These are phyloP conservation scores for Rhizopogon rudus DNA, from an alignment of 768 basidiomycete genomes.

Conservation along the genomic window DNA sequence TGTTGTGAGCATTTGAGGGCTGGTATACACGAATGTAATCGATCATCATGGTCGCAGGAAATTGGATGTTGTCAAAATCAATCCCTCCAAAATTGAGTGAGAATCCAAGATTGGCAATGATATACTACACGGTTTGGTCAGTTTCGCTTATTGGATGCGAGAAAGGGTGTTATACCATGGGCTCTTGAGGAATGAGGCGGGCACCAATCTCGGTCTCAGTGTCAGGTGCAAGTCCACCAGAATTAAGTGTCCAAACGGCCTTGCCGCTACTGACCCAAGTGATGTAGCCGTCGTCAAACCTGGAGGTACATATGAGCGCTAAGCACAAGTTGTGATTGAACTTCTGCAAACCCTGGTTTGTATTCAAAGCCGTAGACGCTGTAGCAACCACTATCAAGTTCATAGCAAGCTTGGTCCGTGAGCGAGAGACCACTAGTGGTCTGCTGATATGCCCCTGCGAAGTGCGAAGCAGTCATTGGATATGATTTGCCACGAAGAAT, in stretches of 20 bases:
- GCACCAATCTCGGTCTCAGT: constrained; percentile 44
- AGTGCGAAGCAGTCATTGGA: neutral
- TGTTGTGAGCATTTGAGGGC: constrained; percentile 38
- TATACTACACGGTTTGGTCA: constrained; percentile 39
- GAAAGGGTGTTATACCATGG: constrained; percentile 45
- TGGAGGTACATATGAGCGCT: constrained; percentile 10
- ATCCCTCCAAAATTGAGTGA: constrained; percentile 64
- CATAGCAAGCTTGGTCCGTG: constrained; percentile 43
- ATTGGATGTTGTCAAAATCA: constrained; percentile 48
- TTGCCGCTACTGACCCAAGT: constrained; percentile 61
- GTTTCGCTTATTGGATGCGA: neutral
- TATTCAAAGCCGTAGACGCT: constrained; percentile 55
- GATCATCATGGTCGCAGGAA: constrained; percentile 61
- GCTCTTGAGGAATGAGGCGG: constrained; percentile 64
- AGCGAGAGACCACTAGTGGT: constrained; percentile 31
- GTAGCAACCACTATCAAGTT: constrained; percentile 33
- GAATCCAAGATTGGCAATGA: constrained; percentile 69
- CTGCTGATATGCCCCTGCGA: constrained; percentile 32
- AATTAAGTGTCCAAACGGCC: constrained; percentile 52
- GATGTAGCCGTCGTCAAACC: constrained; percentile 53
- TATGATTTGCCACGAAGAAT: constrained; percentile 22
- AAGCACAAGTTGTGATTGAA: no score
- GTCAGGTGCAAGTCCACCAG: constrained; percentile 47
- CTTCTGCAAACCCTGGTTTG: constrained; percentile 27
- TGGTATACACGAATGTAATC: constrained; percentile 86